Percentiles rank a stretch among this genome's conserved stretches.
Conservation (phyloP, 495 filamentous ascomycete genomes). For the Terfezia claveryi region DNA sequence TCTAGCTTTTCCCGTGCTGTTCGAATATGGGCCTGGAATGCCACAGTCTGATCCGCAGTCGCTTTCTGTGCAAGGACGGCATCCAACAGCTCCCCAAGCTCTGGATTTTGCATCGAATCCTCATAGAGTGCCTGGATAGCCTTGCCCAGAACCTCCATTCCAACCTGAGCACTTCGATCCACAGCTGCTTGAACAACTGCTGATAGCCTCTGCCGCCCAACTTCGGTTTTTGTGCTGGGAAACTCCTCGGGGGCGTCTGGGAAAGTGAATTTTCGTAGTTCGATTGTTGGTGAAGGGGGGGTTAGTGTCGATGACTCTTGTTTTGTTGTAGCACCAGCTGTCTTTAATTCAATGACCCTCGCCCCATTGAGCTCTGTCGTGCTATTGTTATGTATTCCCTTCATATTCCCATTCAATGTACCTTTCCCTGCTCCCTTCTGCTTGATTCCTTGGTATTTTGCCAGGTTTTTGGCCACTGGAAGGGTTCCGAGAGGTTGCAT, state of each 20-base stretch:
- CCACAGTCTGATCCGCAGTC: conserved; percentile 21
- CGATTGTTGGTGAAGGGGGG: not conserved
- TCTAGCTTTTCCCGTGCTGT: conserved; percentile 19
- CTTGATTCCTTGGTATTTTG: not conserved
- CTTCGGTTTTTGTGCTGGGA: conserved; percentile 20
- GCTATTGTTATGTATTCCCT: conserved; percentile 4
- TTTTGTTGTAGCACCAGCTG: not conserved
- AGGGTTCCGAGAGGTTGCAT: conserved; percentile 19
- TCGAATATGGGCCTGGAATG: conserved; percentile 24
- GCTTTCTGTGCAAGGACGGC: conserved; percentile 23
- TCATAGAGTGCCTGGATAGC: conserved; percentile 24
- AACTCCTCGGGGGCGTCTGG: not conserved
- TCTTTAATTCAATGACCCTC: not conserved
- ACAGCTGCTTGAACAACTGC: conserved; percentile 24
- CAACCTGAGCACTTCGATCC: conserved; percentile 20
- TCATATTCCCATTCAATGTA: conserved; percentile 6
- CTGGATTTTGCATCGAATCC: conserved; percentile 21
- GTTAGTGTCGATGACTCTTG: not conserved
- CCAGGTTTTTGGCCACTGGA: conserved; percentile 13
- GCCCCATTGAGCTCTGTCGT: conserved; percentile 12
- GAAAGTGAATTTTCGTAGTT: not conserved
- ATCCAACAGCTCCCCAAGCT: conserved; percentile 23
- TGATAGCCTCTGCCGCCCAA: conserved; percentile 18
- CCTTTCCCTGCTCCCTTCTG: not conserved
- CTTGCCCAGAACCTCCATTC: conserved; percentile 21